A percentile compares a stretch with the other conserved stretches of the same genome.
Evolutionary conservation across 1,284 basidiomycete species (phyloP).

Genomic region (Phaffia rhodozyma): DNA sequence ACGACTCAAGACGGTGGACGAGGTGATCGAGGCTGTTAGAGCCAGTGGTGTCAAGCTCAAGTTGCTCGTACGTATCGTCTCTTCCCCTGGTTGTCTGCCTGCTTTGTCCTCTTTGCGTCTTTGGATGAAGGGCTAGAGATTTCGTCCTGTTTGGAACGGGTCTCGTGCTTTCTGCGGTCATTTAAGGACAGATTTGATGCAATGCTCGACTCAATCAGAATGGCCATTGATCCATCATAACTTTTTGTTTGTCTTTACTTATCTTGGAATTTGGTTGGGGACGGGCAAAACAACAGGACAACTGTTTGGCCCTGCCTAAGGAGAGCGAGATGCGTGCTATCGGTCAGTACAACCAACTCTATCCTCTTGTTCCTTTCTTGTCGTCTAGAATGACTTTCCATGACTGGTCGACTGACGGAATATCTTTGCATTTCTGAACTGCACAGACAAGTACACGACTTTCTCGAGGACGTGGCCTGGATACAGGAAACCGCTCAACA

Average conservation of each 20-base stretch:
- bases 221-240: background rate
- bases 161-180: background rate
- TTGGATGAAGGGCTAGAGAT: conserved; percentile 4
- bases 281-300: conserved; percentile 19
- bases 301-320: conserved; percentile 29
- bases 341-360: conserved; percentile 31
- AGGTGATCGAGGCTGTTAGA: conserved; percentile 77
- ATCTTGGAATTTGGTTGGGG: background rate
- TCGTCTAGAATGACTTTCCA: background rate
- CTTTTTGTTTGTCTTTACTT: background rate
- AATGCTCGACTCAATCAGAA: no score
- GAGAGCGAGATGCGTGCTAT: conserved; percentile 37
- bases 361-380: background rate
- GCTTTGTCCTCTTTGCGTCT: background rate
- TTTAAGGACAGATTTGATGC: background rate
- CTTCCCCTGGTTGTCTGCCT: background rate
- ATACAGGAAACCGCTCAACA: conserved; percentile 91
- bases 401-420: background rate
- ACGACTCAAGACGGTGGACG: conserved; percentile 82
- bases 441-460: conserved; percentile 88
- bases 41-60: conserved; percentile 64
- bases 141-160: background rate
- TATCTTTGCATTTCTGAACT: background rate
- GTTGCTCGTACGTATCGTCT: conserved; percentile 49
- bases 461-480: conserved; percentile 59